Evolutionary conservation across 371 early-diverging fungal species (phyloP), one percentile per base, ranked within the genome.

Genomic region (Saksenaea vasiformis): DNA sequence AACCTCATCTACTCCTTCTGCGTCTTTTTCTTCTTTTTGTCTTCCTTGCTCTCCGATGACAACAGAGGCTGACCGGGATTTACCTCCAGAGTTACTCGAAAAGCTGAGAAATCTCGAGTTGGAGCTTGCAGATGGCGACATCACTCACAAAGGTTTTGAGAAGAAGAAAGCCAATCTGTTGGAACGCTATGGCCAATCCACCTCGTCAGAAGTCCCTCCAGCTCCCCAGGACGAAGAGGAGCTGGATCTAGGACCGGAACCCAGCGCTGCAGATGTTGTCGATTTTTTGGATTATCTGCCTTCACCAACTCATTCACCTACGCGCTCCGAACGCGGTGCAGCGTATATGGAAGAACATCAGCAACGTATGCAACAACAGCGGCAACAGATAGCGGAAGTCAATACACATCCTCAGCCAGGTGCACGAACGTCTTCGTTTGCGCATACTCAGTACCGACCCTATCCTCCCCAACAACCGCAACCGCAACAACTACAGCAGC

Each of bases 131-230:
- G 89, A 90, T 36, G 88, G 88, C 43, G 88, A 88, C 65, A 84
- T 90, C 51, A 90, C 90, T 17, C 76, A 85, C 63, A 88, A 90
- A 67, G 90, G 90, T 22, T 90, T 78, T 58, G 86, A 87, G 57
- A 87, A 87, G 69, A 84, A 84, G 61, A 73, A 78, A 35, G 63
- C 68, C 22, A 58, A 65, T 27, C 36, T 86, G 28, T 59, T 86
- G 22, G 62, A 71, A 35, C 61, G 67, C 47, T 44, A 51, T 35
- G 31, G 22, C 11, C 51, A 15, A 34, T 28, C 56, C 19, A 9
- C 19, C 54, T 35, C 47, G 11, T 24, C 24, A 47, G 38, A 1
- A 5, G 34, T 26, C 43, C 28, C 43, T 36, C 8, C 27, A 31
- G 8, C n/a, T 14, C 22, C 31, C 47, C 60, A 35, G 10, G 53